Evolutionary conservation across 1,139 yeast species (phyloP).

Genomic region (Taphrina deformans): DNA sequence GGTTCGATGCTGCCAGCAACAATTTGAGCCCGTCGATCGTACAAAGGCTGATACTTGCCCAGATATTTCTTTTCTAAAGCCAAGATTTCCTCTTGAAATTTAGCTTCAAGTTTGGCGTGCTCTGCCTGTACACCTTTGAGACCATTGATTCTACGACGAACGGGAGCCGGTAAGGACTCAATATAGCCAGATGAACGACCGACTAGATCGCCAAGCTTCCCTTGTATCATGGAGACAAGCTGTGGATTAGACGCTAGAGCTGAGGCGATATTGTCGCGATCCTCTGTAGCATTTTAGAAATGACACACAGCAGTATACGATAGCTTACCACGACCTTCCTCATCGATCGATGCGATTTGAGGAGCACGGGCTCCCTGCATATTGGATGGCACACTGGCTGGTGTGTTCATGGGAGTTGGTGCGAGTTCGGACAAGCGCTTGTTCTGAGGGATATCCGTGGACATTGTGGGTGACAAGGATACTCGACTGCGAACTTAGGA

Average conservation of each 20-base stretch:
- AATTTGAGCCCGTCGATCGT: conserved; percentile 69
- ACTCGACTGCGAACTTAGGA: background rate
- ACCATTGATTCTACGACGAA: conserved; percentile 76
- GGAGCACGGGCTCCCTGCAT: conserved; percentile 66
- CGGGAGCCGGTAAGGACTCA: conserved; percentile 67
- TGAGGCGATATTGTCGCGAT: conserved; percentile 43
- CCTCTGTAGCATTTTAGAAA: conserved; percentile 6
- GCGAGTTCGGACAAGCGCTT: conserved; percentile 75
- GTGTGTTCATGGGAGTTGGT: conserved; percentile 98
- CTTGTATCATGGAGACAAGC: conserved; percentile 81
- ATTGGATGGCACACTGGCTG: conserved; percentile 80
- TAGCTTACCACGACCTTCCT: conserved; percentile 51
- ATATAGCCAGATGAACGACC: conserved; percentile 89
- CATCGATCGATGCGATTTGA: conserved; percentile 72
- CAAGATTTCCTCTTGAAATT: conserved; percentile 85
- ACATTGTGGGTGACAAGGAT: background rate
- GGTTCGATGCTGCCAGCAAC: conserved; percentile 77
- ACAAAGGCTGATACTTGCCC: conserved; percentile 72
- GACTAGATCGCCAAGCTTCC: conserved; percentile 77
- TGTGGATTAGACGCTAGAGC: conserved; percentile 73
- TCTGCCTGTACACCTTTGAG: conserved; percentile 80
- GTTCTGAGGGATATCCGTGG: conserved; percentile 50
- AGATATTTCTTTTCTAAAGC: conserved; percentile 81
- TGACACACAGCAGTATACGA: background rate
- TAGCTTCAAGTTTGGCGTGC: conserved; percentile 81